Conservation (phyloP, 495 filamentous ascomycete genomes). For the Acidiella bohemica region DNA sequence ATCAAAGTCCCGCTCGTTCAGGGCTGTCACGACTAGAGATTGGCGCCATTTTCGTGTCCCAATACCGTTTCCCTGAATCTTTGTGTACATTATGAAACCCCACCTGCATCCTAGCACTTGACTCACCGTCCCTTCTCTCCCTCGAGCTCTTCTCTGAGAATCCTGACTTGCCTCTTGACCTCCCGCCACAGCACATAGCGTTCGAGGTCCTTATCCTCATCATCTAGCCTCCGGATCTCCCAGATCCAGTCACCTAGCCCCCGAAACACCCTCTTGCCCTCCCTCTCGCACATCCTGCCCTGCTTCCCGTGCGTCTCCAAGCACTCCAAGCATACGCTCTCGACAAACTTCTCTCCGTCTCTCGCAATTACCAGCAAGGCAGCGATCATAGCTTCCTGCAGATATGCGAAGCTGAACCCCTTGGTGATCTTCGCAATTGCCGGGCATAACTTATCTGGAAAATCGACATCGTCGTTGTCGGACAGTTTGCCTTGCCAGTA, state of each 20-base stretch:
- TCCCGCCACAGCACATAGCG: conserved; percentile 30
- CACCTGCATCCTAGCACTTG: no score
- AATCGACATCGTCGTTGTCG: conserved; percentile 27
- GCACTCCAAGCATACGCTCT: conserved; percentile 20
- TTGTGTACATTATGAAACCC: no score
- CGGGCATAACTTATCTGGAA: conserved; percentile 27
- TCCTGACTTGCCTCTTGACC: conserved; percentile 31
- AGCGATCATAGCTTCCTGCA: conserved; percentile 32
- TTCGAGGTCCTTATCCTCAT: conserved; percentile 24
- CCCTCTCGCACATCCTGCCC: conserved; percentile 4
- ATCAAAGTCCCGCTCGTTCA: no score
- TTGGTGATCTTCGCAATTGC: conserved; percentile 29
- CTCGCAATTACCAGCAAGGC: conserved; percentile 27
- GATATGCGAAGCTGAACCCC: conserved; percentile 30
- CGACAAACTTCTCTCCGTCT: conserved; percentile 7
- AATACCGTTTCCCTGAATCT: no score
- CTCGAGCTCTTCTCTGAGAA: conserved; percentile 30
- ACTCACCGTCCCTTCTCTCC: conserved; percentile 7
- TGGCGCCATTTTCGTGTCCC: no score
- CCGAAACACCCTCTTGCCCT: conserved; percentile 5
- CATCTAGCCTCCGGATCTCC: conserved; percentile 6
- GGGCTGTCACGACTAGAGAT: no score
- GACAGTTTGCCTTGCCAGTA: conserved; percentile 31
- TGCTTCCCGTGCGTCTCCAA: conserved; percentile 11
- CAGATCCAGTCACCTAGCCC: conserved; percentile 18